These are phyloP conservation scores for Allomyces javanicus DNA, from an alignment of 192 early-diverging fungal species.

Conservation along the genomic window DNA sequence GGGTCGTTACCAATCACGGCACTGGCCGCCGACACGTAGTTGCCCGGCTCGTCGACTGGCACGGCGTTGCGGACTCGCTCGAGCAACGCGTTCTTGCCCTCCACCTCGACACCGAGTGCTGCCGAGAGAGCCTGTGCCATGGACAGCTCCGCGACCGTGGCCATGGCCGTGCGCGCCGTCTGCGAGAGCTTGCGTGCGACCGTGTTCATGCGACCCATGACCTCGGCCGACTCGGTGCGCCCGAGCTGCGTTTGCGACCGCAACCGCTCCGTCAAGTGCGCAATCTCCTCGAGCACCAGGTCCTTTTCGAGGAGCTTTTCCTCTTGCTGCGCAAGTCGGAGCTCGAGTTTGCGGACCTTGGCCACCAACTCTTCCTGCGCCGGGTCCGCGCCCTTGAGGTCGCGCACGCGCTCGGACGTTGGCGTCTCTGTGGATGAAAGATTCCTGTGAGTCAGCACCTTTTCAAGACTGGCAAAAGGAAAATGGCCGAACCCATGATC, in stretches of 20 bases:
- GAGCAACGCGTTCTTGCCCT: background rate
- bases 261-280: conserved; percentile 22
- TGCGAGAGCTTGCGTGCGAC: conserved; percentile 29
- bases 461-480: background rate
- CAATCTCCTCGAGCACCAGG: conserved; percentile 32
- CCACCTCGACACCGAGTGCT: background rate
- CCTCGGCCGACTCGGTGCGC: conserved; percentile 18
- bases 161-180: conserved; percentile 31
- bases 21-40: no score
- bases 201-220: conserved; percentile 26
- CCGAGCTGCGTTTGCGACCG: conserved; percentile 25
- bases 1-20: no score
- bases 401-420: background rate
- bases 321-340: conserved; percentile 22
- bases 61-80: no score
- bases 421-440: background rate
- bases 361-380: conserved; percentile 15
- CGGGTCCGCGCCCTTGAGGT: background rate
- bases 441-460: no score
- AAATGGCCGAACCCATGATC: background rate
- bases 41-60: no score
- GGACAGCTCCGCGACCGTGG: conserved; percentile 31
- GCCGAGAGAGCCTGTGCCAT: conserved; percentile 39
- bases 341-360: conserved; percentile 21
- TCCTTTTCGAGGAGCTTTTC: conserved; percentile 38